Percentiles rank a stretch among this genome's conserved stretches.
These are phyloP conservation scores for Parmelia sp. DNA, from an alignment of 495 filamentous ascomycete species.

Conservation along the genomic window DNA sequence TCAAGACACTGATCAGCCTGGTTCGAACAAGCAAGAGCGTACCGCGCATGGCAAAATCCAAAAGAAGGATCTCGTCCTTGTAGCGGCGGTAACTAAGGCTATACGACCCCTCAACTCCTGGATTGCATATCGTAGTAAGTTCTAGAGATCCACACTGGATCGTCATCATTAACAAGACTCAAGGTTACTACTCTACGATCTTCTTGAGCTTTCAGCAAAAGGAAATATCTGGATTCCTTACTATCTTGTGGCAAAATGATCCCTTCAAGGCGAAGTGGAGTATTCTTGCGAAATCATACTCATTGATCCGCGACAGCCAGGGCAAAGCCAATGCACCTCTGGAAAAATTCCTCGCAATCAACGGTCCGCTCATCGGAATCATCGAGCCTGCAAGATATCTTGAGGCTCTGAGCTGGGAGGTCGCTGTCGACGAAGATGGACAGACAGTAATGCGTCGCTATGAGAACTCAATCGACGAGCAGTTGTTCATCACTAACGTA, in stretches of 20 bases:
- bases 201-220: slow-evolving; percentile 41
- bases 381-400: slow-evolving; percentile 36
- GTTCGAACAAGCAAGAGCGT: background rate
- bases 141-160: background rate
- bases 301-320: slow-evolving; percentile 41
- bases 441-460: slow-evolving; percentile 16
- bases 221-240: slow-evolving; percentile 38
- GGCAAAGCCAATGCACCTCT: slow-evolving; percentile 36
- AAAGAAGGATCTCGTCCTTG: slow-evolving; percentile 8
- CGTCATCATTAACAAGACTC: slow-evolving; percentile 21
- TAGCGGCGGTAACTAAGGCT: slow-evolving; percentile 11
- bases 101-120: slow-evolving; percentile 40
- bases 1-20: slow-evolving; percentile 1
- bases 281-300: slow-evolving; percentile 44
- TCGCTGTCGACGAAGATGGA: slow-evolving; percentile 25
- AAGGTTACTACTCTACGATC: slow-evolving; percentile 38
- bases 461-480: slow-evolving; percentile 11
- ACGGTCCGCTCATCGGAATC: slow-evolving; percentile 37
- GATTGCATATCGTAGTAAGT: slow-evolving; percentile 46
- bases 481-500: slow-evolving; percentile 27
- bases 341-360: slow-evolving; percentile 34
- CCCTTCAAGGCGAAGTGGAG: slow-evolving; percentile 43
- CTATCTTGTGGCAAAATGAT: slow-evolving; percentile 40
- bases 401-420: slow-evolving; percentile 35
- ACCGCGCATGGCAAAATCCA: slow-evolving; percentile 2